Conservation (phyloP, 352 stramenopile genomes). For the Pythium brassicae region DNA sequence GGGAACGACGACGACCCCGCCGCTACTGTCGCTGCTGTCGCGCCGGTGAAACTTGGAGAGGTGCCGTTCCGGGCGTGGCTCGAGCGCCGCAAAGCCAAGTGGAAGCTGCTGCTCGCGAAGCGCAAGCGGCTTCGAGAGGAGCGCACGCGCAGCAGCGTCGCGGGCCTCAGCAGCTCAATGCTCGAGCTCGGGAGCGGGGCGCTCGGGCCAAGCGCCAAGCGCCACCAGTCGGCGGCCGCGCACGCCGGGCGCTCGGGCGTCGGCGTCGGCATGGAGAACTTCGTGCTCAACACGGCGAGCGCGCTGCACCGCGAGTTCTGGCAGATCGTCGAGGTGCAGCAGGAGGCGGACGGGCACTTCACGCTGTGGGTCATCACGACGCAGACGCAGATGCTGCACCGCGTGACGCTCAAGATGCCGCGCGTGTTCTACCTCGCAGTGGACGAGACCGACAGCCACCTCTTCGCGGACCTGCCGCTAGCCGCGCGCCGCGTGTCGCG, state of each 20-base stretch:
- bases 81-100: constrained; percentile 67
- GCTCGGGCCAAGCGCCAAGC: constrained; percentile 24
- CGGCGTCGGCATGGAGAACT: constrained; percentile 78
- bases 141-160: constrained; percentile 31
- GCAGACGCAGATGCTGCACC: constrained; percentile 64
- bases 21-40: not conserved
- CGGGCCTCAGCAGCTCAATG: constrained; percentile 5
- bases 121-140: constrained; percentile 58
- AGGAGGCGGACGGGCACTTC: constrained; percentile 83
- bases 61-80: constrained; percentile 59
- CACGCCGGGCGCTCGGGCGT: constrained; percentile 17
- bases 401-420: constrained; percentile 71
- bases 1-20: too few relatives aligned
- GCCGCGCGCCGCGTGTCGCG: constrained; percentile 50
- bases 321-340: constrained; percentile 81
- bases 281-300: constrained; percentile 58
- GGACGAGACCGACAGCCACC: constrained; percentile 73
- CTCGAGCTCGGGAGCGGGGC: constrained; percentile 4
- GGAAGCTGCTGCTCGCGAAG: constrained; percentile 51
- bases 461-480: constrained; percentile 53
- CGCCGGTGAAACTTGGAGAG: constrained; percentile 52
- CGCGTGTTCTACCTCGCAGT: constrained; percentile 59
- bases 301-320: constrained; percentile 60
- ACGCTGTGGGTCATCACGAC: constrained; percentile 95
- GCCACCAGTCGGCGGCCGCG: constrained; percentile 25